Conservation (phyloP, 108 stramenopile genomes). For the Mediolabrus comicus region DNA sequence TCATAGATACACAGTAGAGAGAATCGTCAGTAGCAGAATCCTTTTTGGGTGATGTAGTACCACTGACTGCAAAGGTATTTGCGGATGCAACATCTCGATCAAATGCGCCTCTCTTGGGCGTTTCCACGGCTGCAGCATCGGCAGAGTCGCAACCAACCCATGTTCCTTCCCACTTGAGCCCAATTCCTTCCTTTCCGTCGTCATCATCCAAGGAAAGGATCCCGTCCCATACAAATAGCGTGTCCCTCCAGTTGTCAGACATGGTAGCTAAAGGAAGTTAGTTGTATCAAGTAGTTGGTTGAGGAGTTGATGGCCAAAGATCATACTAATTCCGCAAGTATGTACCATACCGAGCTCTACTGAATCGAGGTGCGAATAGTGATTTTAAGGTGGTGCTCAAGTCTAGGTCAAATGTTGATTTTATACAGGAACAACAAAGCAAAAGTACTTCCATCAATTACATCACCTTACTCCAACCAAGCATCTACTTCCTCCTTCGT, state of each 20-base stretch:
- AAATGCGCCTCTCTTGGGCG: conserved; percentile 55
- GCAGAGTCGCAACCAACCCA: conserved; percentile 51
- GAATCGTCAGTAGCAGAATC: conserved; percentile 8
- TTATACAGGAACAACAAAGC: background rate
- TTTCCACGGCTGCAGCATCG: conserved; percentile 51
- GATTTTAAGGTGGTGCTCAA: no score
- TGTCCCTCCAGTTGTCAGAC: conserved; percentile 42
- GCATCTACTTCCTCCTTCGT: conserved; percentile 51
- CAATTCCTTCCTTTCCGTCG: conserved; percentile 10
- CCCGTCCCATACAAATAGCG: conserved; percentile 66
- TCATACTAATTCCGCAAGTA: no score
- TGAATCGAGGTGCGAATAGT: no score
- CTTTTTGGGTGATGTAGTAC: conserved; percentile 15
- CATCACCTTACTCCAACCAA: conserved; percentile 57
- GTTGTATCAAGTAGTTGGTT: no score
- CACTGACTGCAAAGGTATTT: conserved; percentile 44
- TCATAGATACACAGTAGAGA: conserved; percentile 23
- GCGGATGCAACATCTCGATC: conserved; percentile 49
- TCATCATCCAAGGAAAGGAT: conserved; percentile 37
- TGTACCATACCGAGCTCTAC: no score
- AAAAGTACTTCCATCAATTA: background rate
- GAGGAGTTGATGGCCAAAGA: no score
- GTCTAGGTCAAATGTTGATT: no score
- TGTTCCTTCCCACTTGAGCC: conserved; percentile 52
- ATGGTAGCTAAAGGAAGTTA: no score